phyloP scores from a whole-genome alignment of 345 rosid species.

The Citrus maxima region DNA sequence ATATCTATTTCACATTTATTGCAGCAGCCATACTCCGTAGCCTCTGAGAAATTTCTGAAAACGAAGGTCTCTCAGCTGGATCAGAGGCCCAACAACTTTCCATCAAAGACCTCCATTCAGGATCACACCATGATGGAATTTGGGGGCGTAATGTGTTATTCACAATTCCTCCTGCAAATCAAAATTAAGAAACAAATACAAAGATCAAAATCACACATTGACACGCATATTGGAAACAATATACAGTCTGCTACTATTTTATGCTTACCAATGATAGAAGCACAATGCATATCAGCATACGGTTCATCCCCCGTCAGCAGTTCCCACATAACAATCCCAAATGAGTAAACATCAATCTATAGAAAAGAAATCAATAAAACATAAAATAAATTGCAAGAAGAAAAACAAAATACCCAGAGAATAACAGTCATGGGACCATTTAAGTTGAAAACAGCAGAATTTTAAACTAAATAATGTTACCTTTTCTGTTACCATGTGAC shows the following conservation, averaged over 20 bases:
- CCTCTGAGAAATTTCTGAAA: conserved; percentile 83
- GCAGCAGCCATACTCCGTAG: conserved; percentile 97
- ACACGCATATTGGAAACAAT: background rate
- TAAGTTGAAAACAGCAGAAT: background rate
- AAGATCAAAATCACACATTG: background rate
- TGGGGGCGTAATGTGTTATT: conserved; percentile 88
- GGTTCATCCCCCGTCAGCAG: conserved; percentile 95
- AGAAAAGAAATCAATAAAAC: conserved; percentile 9
- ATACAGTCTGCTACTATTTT: background rate
- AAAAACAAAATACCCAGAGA: background rate
- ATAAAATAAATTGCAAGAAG: background rate
- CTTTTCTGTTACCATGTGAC: conserved; percentile 97
- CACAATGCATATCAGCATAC: conserved; percentile 89
- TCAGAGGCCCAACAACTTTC: conserved; percentile 89
- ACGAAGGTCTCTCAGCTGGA: conserved; percentile 88
- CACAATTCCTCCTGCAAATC: conserved; percentile 82
- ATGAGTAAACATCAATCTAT: conserved; percentile 97
- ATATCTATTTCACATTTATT: conserved; percentile 65
- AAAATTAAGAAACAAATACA: background rate
- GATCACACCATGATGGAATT: conserved; percentile 97
- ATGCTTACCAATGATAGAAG: conserved; percentile 83
- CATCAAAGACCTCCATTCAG: conserved; percentile 95
- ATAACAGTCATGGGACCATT: background rate
- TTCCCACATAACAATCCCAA: conserved; percentile 99
- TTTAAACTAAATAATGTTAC: conserved; percentile 28